Conservation (phyloP, 164 flowering plant species). For the Kingdonia uniflora region DNA sequence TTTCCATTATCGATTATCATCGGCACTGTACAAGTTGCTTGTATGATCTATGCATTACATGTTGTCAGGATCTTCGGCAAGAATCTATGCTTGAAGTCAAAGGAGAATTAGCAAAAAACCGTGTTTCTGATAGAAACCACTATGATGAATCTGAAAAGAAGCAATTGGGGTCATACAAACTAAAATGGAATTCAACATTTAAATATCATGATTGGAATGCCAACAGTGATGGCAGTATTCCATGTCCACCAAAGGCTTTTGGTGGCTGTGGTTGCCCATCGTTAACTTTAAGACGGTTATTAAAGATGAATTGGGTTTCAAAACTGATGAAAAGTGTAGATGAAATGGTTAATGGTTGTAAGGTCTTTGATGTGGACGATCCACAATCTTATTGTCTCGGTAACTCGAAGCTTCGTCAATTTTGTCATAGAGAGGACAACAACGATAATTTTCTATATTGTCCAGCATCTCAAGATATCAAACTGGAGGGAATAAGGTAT, state of each 20-base stretch:
- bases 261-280: slow-evolving; percentile 67
- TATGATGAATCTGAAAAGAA: slow-evolving; percentile 17
- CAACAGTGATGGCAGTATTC: slow-evolving; percentile 64
- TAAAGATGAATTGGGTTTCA: slow-evolving; percentile 97
- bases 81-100: slow-evolving; percentile 21
- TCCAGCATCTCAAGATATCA: slow-evolving; percentile 56
- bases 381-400: slow-evolving; percentile 13
- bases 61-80: slow-evolving; percentile 74
- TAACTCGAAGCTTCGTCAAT: slow-evolving; percentile 25
- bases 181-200: slow-evolving; percentile 19
- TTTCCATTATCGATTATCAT: slow-evolving; percentile 86
- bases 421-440: slow-evolving; percentile 39
- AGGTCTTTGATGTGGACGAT: slow-evolving; percentile 26
- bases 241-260: slow-evolving; percentile 72
- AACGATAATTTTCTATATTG: slow-evolving; percentile 58
- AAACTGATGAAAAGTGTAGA: slow-evolving; percentile 87
- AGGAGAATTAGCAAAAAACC: slow-evolving; percentile 18
- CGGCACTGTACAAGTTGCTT: slow-evolving; percentile 78
- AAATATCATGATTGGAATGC: slow-evolving; percentile 62
- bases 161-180: slow-evolving; percentile 18
- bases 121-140: slow-evolving; percentile 17
- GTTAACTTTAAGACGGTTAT: slow-evolving; percentile 61
- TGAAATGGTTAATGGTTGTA: slow-evolving; percentile 91
- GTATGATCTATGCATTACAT: slow-evolving; percentile 79
- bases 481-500: slow-evolving; percentile 37